Evolutionary conservation across 345 rosid genomes (phyloP).

Genomic region (Triadica sebifera): DNA sequence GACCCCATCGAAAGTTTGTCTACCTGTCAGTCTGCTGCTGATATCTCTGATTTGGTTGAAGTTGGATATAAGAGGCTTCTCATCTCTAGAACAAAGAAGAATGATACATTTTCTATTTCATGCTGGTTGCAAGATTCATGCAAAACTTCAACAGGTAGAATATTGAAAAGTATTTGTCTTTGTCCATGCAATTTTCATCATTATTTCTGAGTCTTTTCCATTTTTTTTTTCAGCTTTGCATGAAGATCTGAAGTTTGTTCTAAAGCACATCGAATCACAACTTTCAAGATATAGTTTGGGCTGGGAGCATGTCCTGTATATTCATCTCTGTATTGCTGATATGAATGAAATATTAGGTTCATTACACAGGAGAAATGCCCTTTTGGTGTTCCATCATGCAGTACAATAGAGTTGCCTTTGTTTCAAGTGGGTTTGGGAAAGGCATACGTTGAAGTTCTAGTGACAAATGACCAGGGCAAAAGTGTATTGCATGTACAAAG

Average conservation of each 20-base stretch:
- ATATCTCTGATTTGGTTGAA: constrained; percentile 36
- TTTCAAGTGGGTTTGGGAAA: constrained; percentile 64
- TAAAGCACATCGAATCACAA: constrained; percentile 58
- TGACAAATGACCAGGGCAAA: constrained; percentile 64
- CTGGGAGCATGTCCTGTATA: constrained; percentile 83
- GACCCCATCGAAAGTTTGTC: no score
- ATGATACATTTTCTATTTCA: constrained; percentile 58
- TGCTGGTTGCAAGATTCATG: constrained; percentile 72
- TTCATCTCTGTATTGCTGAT: constrained; percentile 85
- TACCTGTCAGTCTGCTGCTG: constrained; percentile 29
- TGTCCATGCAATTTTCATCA: background rate
- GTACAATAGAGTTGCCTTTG: constrained; percentile 89
- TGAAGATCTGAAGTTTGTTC: constrained; percentile 63
- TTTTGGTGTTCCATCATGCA: constrained; percentile 96
- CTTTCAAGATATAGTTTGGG: constrained; percentile 49
- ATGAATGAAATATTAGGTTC: constrained; percentile 79
- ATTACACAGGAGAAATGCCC: constrained; percentile 89
- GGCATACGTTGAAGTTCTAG: constrained; percentile 80
- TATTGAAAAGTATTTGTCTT: constrained; percentile 4
- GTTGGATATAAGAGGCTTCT: constrained; percentile 39
- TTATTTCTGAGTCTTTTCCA: constrained; percentile 6
- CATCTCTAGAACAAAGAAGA: constrained; percentile 53
- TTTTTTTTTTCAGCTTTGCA: constrained; percentile 46
- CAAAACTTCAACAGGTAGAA: constrained; percentile 57
- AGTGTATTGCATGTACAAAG: constrained; percentile 95